Percentiles rank a stretch among this genome's conserved stretches.
phyloP scores from a whole-genome alignment of 257 asterid species.

The Fraxinus cuspidata region DNA sequence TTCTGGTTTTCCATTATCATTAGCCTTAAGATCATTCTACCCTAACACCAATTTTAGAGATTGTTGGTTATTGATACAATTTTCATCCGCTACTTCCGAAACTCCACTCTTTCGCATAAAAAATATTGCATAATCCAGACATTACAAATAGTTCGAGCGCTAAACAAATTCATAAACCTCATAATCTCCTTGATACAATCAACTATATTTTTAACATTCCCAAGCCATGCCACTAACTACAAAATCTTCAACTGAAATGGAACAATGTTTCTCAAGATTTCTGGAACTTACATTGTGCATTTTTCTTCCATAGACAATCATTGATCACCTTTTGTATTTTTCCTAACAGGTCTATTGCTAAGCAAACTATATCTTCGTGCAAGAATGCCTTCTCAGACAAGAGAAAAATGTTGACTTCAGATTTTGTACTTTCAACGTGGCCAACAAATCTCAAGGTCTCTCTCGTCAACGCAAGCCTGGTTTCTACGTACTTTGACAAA shows the following conservation, averaged over 20 bases:
- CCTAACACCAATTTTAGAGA: slow-evolving; percentile 22
- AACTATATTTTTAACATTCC: slow-evolving; percentile 69
- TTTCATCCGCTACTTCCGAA: slow-evolving; percentile 22
- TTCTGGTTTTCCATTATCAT: slow-evolving; percentile 25
- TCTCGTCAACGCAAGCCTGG: too few species aligned
- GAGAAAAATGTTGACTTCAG: slow-evolving; percentile 64
- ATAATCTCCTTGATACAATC: slow-evolving; percentile 69
- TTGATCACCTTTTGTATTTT: slow-evolving; percentile 79
- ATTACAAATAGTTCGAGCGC: slow-evolving; percentile 67
- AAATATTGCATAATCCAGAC: slow-evolving; percentile 64
- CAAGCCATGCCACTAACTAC: slow-evolving; percentile 76
- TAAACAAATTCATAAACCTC: slow-evolving; percentile 91
- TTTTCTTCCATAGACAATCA: slow-evolving; percentile 53
- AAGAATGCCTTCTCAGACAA: slow-evolving; percentile 67
- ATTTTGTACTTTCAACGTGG: too few species aligned
- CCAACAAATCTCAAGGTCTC: too few species aligned
- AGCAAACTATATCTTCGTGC: slow-evolving; percentile 71
- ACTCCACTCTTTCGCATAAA: slow-evolving; percentile 29
- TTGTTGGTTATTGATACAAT: slow-evolving; percentile 9
- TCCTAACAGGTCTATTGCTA: slow-evolving; percentile 56
- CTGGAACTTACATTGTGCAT: slow-evolving; percentile 44
- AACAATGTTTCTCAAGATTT: slow-evolving; percentile 51
- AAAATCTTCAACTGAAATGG: slow-evolving; percentile 59
- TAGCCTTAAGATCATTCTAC: slow-evolving; percentile 28
- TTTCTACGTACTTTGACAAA: too few species aligned